Percentiles rank a stretch among this genome's conserved stretches.
Conservation (phyloP, 192 early-diverging fungal species). For the Gigaspora rosea region DNA sequence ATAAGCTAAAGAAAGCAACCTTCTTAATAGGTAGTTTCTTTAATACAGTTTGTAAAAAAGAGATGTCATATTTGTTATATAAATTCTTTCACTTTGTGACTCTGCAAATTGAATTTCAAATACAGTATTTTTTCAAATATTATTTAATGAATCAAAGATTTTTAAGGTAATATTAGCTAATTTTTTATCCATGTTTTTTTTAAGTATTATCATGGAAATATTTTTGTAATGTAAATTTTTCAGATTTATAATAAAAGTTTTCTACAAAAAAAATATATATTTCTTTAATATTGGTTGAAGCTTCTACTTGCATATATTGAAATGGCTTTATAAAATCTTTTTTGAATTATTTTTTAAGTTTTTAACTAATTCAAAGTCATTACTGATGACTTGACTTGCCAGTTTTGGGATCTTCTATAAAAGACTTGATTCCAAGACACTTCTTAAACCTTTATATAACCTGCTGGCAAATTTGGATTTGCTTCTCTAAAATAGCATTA, state of each 20-base stretch:
- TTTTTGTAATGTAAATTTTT: not conserved
- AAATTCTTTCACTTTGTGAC: slow-evolving; percentile 16
- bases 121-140: slow-evolving; percentile 1
- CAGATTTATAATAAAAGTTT: not conserved
- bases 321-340: not conserved
- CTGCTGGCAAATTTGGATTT: too few relatives aligned
- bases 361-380: slow-evolving; percentile 3
- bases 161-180: too few relatives aligned
- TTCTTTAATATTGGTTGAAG: not conserved
- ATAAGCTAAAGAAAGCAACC: not conserved
- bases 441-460: too few relatives aligned
- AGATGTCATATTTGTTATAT: slow-evolving; percentile 10
- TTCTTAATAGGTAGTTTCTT: not conserved
- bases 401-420: not conserved
- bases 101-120: not conserved
- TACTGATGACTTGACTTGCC: slow-evolving; percentile 13
- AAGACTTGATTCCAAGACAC: not conserved
- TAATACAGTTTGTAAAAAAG: not conserved
- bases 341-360: not conserved
- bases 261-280: not conserved
- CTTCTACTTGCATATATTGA: not conserved
- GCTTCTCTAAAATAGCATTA: too few relatives aligned
- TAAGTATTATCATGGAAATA: not conserved
- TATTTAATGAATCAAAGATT: not conserved
- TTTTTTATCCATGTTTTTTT: not conserved